Base-by-base conservation (phyloP, 345 rosid genomes). In the Hibiscus mutabilis region DNA sequence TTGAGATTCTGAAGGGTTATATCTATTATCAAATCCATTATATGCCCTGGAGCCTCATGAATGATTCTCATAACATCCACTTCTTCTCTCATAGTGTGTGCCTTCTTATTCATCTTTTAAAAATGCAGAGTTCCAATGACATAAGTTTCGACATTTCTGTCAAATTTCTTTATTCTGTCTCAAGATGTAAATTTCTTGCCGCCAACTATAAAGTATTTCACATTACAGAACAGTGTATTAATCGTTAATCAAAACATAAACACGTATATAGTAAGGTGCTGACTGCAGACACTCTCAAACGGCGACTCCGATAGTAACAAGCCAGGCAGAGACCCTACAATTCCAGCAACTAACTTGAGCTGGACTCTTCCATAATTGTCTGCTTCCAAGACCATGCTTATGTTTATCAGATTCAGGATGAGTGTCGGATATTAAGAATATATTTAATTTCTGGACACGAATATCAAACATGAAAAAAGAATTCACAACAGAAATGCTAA, bases 21-120 rank as follows among this genome's bases (percentile, higher is more conserved):
- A 90, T 80, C 99, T 81, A 83, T 92, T 96, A 59, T 82, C 90
- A 84, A 90, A 90, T 67, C 74, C 76, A 77, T 76, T 75, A 46
- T 80, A 76, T 18, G 52, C 72, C 64, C 14, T n/a, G 51, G 74
- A 22, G 47, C 78, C 75, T 51, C 80, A 72, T 66, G 61, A 68
- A 60, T 46, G 76, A 53, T 79, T 73, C 16, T 70, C 81, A 70
- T 56, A 73, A 44, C 14, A 44, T 44, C 49, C 3, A 44, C 49
- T 9, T 44, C 49, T 15, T 44, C 49, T 44, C 49, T 44, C 49
- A 44, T 44, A 44, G 15, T 10, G 49, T 0, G 2, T 10, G 15
- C 27, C 49, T 10, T 44, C 49, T 10, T 13, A 2, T 44, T 31
- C 35, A 31, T 31, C 35, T 31, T 31, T 31, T 31, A 31, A 2